phyloP scores from a whole-genome alignment of 768 basidiomycete genomes.

The Coprinopsis cinerea region DNA sequence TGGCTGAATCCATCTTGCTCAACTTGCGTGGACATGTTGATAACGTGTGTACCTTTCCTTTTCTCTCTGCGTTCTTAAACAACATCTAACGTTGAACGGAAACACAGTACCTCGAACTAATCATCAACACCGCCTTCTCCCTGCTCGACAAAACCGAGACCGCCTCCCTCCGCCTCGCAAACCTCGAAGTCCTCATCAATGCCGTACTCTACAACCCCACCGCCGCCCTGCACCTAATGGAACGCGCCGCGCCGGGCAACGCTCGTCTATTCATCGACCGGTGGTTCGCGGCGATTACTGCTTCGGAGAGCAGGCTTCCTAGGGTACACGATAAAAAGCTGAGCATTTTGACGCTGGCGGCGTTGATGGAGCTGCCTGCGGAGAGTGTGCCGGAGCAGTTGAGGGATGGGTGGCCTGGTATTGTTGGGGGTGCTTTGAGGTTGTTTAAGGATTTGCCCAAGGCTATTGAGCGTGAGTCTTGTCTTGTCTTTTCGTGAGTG shows the following conservation, averaged over 20 bases:
- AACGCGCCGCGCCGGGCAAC: slow-evolving; percentile 48
- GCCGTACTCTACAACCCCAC: slow-evolving; percentile 78
- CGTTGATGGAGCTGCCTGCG: slow-evolving; percentile 67
- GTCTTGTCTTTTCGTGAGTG: not conserved
- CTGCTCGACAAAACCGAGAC: slow-evolving; percentile 60
- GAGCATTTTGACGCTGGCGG: slow-evolving; percentile 68
- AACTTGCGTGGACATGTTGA: slow-evolving; percentile 75
- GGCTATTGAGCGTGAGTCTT: slow-evolving; percentile 52
- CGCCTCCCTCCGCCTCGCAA: slow-evolving; percentile 60
- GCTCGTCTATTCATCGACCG: slow-evolving; percentile 75
- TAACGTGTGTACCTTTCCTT: slow-evolving; percentile 46
- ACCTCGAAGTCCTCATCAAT: slow-evolving; percentile 81
- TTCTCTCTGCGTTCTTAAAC: not conserved
- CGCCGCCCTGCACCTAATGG: slow-evolving; percentile 72
- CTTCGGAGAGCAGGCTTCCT: slow-evolving; percentile 51
- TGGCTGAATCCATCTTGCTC: slow-evolving; percentile 77
- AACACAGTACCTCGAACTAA: slow-evolving; percentile 53
- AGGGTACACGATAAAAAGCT: slow-evolving; percentile 91
- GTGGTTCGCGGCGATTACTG: slow-evolving; percentile 80
- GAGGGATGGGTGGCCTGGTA: slow-evolving; percentile 68
- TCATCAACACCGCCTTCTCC: slow-evolving; percentile 57
- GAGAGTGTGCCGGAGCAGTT: slow-evolving; percentile 50
- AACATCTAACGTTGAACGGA: slow-evolving; percentile 3
- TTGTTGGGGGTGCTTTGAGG: slow-evolving; percentile 63
- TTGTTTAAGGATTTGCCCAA: slow-evolving; percentile 76